Conservation (phyloP, 371 early-diverging fungal species). For the Mortierella sp. region DNA sequence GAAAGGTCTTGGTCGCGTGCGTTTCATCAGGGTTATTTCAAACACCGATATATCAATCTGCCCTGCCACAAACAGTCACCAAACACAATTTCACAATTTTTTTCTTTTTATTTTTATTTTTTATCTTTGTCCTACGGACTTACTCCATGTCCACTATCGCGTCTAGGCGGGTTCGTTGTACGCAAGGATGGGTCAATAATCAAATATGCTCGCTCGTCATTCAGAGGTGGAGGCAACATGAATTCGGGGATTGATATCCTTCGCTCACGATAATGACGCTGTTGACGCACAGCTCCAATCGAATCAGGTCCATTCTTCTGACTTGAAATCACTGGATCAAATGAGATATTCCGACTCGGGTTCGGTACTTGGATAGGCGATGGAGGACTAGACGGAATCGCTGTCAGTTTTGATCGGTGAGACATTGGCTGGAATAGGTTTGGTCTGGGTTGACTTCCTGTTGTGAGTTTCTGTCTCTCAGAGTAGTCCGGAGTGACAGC, state of each 20-base stretch:
- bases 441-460: neutral
- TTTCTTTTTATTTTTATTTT: constrained; percentile 7
- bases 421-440: neutral
- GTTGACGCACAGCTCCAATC: neutral
- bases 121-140: constrained; percentile 5
- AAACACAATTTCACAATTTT: neutral
- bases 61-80: no score
- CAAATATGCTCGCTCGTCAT: constrained; percentile 32
- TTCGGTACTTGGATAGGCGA: no score
- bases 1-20: no score
- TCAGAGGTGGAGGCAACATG: constrained; percentile 27
- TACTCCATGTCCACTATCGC: constrained; percentile 43
- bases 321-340: neutral
- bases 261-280: constrained; percentile 28
- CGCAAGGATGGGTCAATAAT: constrained; percentile 28
- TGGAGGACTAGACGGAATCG: neutral
- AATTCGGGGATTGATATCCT: constrained; percentile 45
- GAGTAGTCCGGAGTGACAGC: no score
- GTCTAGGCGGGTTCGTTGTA: constrained; percentile 21
- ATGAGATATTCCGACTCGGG: neutral
- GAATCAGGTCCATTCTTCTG: neutral
- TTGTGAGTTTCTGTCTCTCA: neutral
- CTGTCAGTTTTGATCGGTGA: neutral
- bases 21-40: no score
- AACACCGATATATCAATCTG: no score